These are phyloP conservation scores for Prorocentrum cordatum DNA, from an alignment of 169 alveolate species.

Conservation along the genomic window DNA sequence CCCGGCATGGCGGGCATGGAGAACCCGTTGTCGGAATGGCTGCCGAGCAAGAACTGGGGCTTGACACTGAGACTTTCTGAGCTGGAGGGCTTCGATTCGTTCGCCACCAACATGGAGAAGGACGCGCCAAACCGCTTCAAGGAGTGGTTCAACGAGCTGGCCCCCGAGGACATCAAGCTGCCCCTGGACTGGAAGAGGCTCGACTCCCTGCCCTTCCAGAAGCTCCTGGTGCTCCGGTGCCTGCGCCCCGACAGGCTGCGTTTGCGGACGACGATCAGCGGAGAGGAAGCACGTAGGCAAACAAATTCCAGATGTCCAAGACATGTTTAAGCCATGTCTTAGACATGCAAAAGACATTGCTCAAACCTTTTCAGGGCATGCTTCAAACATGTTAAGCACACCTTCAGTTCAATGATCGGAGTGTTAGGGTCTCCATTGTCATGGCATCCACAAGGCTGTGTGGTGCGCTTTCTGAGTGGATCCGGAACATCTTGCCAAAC, in stretches of 20 bases:
- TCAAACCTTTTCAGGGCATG: too few species aligned
- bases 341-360: background rate
- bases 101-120: conserved; percentile 86
- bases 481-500: conserved; percentile 85
- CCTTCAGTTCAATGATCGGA: too few species aligned
- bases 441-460: background rate
- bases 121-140: conserved; percentile 92
- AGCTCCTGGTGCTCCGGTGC: conserved; percentile 87
- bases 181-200: conserved; percentile 94
- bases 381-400: too few species aligned
- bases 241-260: conserved; percentile 91
- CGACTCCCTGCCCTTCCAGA: conserved; percentile 87
- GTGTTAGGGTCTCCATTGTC: background rate
- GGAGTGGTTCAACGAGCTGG: conserved; percentile 91
- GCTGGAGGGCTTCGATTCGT: conserved; percentile 86
- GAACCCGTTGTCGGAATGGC: conserved; percentile 89
- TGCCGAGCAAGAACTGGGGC: conserved; percentile 77
- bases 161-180: conserved; percentile 88
- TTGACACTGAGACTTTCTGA: conserved; percentile 82
- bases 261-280: conserved; percentile 70
- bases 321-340: background rate
- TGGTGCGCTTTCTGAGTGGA: conserved; percentile 83
- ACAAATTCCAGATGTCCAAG: background rate
- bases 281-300: background rate
- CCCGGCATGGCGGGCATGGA: conserved; percentile 82